Conservation (phyloP, 768 basidiomycete genomes). For the Pisolithus sp. region DNA sequence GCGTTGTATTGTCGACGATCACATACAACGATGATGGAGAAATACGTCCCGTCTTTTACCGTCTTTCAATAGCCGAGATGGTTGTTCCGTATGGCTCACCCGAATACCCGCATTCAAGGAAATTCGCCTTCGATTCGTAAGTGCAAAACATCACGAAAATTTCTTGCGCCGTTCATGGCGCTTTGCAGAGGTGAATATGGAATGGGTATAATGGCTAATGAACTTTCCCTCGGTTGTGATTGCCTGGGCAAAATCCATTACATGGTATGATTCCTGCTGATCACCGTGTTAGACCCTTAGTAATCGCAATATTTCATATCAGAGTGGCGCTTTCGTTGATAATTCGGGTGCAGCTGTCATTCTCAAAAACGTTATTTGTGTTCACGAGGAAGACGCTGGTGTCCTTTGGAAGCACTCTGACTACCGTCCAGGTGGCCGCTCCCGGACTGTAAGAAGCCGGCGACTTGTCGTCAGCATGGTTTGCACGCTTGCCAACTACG, state of each 20-base stretch:
- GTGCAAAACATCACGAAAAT: constrained; percentile 15
- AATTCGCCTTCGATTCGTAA: constrained; percentile 83
- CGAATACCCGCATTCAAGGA: constrained; percentile 80
- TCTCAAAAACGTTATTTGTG: constrained; percentile 86
- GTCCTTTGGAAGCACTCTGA: constrained; percentile 93
- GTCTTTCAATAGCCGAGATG: constrained; percentile 85
- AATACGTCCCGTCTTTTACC: constrained; percentile 85
- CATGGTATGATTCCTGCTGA: constrained; percentile 40
- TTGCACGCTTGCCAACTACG: constrained; percentile 87
- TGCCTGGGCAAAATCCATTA: constrained; percentile 86
- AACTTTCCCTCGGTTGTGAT: constrained; percentile 84
- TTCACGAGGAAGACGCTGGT: constrained; percentile 91
- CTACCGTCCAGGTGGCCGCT: constrained; percentile 75
- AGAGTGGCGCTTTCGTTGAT: constrained; percentile 71
- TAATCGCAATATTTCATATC: constrained; percentile 9
- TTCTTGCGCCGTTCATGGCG: constrained; percentile 2
- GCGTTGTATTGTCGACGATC: constrained; percentile 75
- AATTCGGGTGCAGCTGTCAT: constrained; percentile 68
- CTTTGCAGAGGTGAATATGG: constrained; percentile 74
- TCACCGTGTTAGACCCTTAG: not conserved
- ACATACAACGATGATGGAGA: constrained; percentile 83
- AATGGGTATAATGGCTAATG: constrained; percentile 88
- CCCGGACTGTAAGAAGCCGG: constrained; percentile 72
- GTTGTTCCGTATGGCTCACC: constrained; percentile 86
- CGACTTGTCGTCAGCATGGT: constrained; percentile 88